phyloP scores from a whole-genome alignment of 2,329 filamentous ascomycete species.

The Pseudocercospora eumusae region DNA sequence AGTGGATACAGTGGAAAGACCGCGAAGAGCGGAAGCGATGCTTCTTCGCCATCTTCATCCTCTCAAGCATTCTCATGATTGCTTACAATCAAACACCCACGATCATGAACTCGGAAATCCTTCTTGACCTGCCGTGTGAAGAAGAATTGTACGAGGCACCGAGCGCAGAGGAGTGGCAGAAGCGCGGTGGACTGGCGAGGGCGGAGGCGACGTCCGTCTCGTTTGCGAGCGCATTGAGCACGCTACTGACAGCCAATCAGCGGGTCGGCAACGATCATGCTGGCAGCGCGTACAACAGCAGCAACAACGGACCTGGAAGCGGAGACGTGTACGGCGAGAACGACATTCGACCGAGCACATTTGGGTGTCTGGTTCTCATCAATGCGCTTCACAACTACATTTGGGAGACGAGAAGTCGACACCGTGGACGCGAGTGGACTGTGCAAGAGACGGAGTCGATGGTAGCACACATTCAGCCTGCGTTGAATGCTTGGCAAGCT shows the following conservation, averaged over 20 bases:
- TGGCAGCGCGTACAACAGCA: conserved; percentile 31
- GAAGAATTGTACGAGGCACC: conserved; percentile 88
- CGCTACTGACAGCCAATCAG: conserved; percentile 76
- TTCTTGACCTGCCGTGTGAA: conserved; percentile 85
- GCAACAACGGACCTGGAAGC: conserved; percentile 24
- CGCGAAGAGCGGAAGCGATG: conserved; percentile 91
- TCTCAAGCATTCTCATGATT: conserved; percentile 87
- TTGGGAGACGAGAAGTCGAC: conserved; percentile 91
- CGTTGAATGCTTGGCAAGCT: conserved; percentile 88
- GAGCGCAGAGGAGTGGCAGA: conserved; percentile 76
- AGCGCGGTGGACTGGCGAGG: conserved; percentile 69
- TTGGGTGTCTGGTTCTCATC: conserved; percentile 87
- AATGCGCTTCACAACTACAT: conserved; percentile 97
- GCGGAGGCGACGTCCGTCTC: conserved; percentile 71
- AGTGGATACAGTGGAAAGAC: conserved; percentile 88
- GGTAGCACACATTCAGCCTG: conserved; percentile 92
- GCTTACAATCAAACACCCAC: conserved; percentile 91
- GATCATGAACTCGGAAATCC: conserved; percentile 90
- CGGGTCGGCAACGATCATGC: conserved; percentile 43
- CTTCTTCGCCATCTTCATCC: conserved; percentile 83
- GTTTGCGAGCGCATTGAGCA: conserved; percentile 80
- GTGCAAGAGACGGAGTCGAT: conserved; percentile 91
- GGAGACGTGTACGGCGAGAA: conserved; percentile 44
- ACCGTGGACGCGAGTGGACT: conserved; percentile 87
- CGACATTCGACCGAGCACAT: conserved; percentile 79